Percentiles rank a stretch among this genome's conserved stretches.
phyloP scores from a whole-genome alignment of 148 eudicot genomes.

The Rhododendron kiyosumense region DNA sequence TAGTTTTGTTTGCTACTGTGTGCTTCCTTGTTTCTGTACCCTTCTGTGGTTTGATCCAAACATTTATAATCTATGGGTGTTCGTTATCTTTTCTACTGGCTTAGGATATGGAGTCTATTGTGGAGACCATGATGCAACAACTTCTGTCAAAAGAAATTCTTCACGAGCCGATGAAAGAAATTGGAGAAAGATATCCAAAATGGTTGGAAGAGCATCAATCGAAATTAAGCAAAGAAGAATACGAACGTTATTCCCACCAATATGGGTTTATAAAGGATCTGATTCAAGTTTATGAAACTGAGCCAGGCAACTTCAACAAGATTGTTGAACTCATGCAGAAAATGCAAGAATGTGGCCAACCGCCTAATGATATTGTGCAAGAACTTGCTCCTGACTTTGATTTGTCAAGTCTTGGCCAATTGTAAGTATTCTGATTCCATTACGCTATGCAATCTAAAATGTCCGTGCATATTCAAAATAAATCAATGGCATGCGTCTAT shows the following conservation, averaged over 20 bases:
- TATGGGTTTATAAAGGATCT: slow-evolving; percentile 71
- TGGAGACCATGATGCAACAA: slow-evolving; percentile 98
- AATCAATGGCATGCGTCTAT: not conserved
- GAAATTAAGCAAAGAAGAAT: slow-evolving; percentile 64
- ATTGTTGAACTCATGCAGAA: slow-evolving; percentile 98
- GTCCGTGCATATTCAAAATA: not conserved
- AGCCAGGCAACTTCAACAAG: slow-evolving; percentile 84
- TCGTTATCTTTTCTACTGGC: not conserved
- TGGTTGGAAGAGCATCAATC: slow-evolving; percentile 88
- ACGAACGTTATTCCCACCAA: slow-evolving; percentile 65
- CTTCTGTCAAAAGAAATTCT: slow-evolving; percentile 91
- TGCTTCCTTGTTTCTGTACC: not conserved
- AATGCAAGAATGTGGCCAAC: slow-evolving; percentile 99
- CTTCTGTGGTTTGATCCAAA: not conserved
- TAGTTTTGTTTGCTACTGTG: not conserved
- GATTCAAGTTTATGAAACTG: slow-evolving; percentile 75
- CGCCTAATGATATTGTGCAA: slow-evolving; percentile 84
- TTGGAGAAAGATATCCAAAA: slow-evolving; percentile 84
- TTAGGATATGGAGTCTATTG: slow-evolving; percentile 91
- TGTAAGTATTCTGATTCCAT: slow-evolving; percentile 48
- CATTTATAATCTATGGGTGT: not conserved
- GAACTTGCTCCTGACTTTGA: slow-evolving; percentile 96
- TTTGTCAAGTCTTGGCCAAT: slow-evolving; percentile 73
- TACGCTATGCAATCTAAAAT: not conserved
- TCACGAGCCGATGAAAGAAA: slow-evolving; percentile 94